Base-by-base conservation (phyloP, 352 stramenopile genomes). In the Pythium diclinum region DNA sequence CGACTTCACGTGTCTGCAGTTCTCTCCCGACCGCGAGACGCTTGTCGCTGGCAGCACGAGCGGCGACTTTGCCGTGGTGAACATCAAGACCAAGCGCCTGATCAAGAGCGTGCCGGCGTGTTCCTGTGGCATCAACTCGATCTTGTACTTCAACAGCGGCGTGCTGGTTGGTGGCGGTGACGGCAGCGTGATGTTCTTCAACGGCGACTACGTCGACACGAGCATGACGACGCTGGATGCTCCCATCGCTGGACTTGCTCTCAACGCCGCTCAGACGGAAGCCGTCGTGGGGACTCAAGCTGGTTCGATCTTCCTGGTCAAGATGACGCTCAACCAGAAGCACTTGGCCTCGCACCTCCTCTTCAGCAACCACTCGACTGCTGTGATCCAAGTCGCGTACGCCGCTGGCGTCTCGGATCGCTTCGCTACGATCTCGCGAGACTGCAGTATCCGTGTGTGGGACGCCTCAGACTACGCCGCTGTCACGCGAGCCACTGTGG, bases 391-490 rank as follows among this genome's bases (percentile, higher is more conserved):
- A 34, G 74, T 97, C 40, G 79, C 84, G 13, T 98, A 96, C 63
- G 78, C 83, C 0, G 49, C 83, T 0, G 75, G 79, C 0, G 86
- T 89, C 30, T 96, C 84, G 21, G 92, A 97, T 42, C 78, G 77
- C 19, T 98, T 98, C 61, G 92, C 90, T 7, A 98, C 92, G 2
- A 79, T 88, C 46, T 94, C 90, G 3, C 62, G 68, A 16, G 93
- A 98, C 75, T 91, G 82, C 65, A 92, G 85, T 7, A 78, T 98
- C 61, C 83, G 92, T 33, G 74, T 97, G 9, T 98, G 91, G 91
- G 88, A 97, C 61, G 87, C 84, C 3, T 88, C 79, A 0, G 89
- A 97, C 73, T 98, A 98, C 74, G 68, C 69, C 0, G 80, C 89
- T 6, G 62, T 77, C 30, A 90, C 78, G 0, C 71, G 75, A 53